Conservation (phyloP, 2,329 filamentous ascomycete species). For the Nemania abortiva region DNA sequence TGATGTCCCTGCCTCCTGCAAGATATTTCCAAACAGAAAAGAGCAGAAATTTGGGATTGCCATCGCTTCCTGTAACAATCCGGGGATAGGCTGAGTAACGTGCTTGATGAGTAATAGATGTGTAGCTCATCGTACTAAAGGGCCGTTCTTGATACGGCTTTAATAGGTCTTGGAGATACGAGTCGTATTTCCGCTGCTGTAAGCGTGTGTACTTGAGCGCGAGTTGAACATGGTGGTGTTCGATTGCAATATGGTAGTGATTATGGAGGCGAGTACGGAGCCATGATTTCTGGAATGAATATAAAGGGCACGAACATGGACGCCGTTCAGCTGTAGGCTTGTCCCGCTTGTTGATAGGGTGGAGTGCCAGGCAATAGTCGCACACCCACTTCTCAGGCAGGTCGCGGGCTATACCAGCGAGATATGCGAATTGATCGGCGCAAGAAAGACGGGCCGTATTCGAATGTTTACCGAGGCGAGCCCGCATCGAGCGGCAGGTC, state of each 20-base stretch:
- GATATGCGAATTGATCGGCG: conserved; percentile 11
- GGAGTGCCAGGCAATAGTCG: conserved; percentile 11
- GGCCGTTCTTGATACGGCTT: neutral
- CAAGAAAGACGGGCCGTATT: neutral
- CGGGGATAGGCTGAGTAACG: conserved; percentile 18
- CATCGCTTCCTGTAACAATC: conserved; percentile 8
- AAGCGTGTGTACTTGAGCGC: conserved; percentile 27
- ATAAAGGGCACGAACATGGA: neutral
- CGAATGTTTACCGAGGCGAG: neutral
- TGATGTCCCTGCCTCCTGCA: neutral
- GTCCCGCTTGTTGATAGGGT: conserved; percentile 11
- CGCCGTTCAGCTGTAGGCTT: neutral
- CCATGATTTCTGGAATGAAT: neutral
- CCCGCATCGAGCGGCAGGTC: conserved; percentile 13
- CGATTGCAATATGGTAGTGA: neutral
- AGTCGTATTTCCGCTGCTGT: conserved; percentile 11
- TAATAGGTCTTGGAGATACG: conserved; percentile 15
- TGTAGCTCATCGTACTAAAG: neutral
- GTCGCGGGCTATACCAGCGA: conserved; percentile 2
- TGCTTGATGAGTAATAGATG: neutral
- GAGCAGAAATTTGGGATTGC: conserved; percentile 19
- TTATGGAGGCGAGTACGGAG: neutral
- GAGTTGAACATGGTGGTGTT: conserved; percentile 24
- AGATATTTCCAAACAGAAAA: conserved; percentile 21
- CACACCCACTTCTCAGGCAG: conserved; percentile 10